Evolutionary conservation across 2,329 filamentous ascomycete genomes (phyloP).

Genomic region (Arthroderma sp.): DNA sequence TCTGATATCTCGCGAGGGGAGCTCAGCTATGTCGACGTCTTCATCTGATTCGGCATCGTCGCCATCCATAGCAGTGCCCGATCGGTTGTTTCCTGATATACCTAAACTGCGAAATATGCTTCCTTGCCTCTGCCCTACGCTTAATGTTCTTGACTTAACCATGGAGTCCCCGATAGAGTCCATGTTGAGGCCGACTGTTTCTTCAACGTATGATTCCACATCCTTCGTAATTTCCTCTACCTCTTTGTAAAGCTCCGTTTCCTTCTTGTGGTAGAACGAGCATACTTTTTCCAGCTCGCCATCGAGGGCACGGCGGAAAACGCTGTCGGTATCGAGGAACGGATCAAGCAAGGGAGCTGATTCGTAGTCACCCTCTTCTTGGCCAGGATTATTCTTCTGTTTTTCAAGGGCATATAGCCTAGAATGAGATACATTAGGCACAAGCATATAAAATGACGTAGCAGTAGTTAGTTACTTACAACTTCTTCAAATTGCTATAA

Average conservation of each 20-base stretch:
- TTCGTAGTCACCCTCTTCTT: conserved; percentile 56
- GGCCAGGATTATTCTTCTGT: conserved; percentile 49
- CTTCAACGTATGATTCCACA: conserved; percentile 53
- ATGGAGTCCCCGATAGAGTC: conserved; percentile 30
- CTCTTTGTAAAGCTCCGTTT: conserved; percentile 73
- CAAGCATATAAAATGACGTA: not conserved
- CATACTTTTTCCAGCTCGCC: conserved; percentile 88
- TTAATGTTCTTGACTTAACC: conserved; percentile 28
- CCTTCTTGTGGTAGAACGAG: conserved; percentile 80
- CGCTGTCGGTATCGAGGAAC: conserved; percentile 58
- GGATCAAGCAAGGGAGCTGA: conserved; percentile 65
- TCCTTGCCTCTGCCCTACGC: conserved; percentile 29
- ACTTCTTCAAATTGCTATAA: conserved; percentile 97
- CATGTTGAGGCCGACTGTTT: conserved; percentile 34
- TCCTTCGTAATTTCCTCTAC: conserved; percentile 65
- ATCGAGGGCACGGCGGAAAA: conserved; percentile 71
- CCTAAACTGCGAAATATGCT: conserved; percentile 43
- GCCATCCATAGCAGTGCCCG: conserved; percentile 33
- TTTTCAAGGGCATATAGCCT: conserved; percentile 96
- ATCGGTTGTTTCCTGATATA: conserved; percentile 33
- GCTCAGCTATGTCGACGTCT: conserved; percentile 43
- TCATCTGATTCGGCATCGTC: conserved; percentile 48
- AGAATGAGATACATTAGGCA: not conserved
- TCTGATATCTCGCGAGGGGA: conserved; percentile 21
- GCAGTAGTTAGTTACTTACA: conserved; percentile 44